Evolutionary conservation across 371 early-diverging fungal genomes (phyloP).

Genomic region (Lichtheimia hyalospora): DNA sequence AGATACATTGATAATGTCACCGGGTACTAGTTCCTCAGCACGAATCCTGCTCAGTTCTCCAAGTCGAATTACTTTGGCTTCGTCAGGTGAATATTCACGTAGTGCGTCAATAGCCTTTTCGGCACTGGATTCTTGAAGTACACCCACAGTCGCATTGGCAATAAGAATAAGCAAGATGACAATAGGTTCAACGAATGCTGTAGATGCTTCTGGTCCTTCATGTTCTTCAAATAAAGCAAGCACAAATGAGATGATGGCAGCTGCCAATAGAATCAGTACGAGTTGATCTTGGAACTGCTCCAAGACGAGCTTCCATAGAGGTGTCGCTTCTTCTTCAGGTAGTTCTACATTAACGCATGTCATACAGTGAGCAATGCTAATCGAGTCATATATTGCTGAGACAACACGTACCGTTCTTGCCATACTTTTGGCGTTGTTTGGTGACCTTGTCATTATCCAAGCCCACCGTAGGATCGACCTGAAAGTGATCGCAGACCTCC

Average conservation of each 20-base stretch:
- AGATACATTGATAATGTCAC: slow-evolving; percentile 88
- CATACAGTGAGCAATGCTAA: background rate
- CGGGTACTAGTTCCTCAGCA: slow-evolving; percentile 91
- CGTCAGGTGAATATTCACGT: slow-evolving; percentile 93
- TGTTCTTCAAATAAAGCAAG: slow-evolving; percentile 88
- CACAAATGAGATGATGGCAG: slow-evolving; percentile 91
- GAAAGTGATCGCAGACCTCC: slow-evolving; percentile 67
- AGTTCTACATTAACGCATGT: slow-evolving; percentile 49
- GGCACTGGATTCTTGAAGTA: slow-evolving; percentile 94
- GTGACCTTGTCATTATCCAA: slow-evolving; percentile 60
- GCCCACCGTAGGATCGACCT: slow-evolving; percentile 61
- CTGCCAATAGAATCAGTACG: slow-evolving; percentile 89
- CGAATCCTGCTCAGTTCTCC: slow-evolving; percentile 64
- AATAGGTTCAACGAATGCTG: slow-evolving; percentile 96
- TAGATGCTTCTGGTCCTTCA: slow-evolving; percentile 50
- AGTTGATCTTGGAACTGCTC: slow-evolving; percentile 98
- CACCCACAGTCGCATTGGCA: slow-evolving; percentile 97
- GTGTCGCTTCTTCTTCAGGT: slow-evolving; percentile 84
- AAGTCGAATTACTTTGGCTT: slow-evolving; percentile 83
- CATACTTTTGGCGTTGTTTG: slow-evolving; percentile 59
- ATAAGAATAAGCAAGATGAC: slow-evolving; percentile 96
- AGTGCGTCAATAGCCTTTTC: slow-evolving; percentile 97
- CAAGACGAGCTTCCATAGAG: slow-evolving; percentile 88
- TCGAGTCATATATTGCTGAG: background rate
- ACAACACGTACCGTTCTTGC: slow-evolving; percentile 68